Evolutionary conservation across 306 rosid species (phyloP).

Genomic region (Malus asiatica): DNA sequence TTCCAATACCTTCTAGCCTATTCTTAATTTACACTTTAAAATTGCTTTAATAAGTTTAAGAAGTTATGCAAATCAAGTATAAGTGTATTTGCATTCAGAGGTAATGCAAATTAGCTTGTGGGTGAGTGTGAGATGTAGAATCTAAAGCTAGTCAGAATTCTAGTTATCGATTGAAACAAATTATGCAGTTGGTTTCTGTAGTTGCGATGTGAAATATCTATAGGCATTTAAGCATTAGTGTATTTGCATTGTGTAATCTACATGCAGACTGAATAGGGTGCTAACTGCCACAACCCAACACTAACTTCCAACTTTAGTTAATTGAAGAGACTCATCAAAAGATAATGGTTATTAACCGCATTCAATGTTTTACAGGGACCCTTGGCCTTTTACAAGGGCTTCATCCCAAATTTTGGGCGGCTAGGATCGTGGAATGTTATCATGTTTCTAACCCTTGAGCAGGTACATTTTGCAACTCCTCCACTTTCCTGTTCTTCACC

Average conservation of each 20-base stretch:
- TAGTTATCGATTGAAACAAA: background rate
- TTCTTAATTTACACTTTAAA: background rate
- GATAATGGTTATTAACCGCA: background rate
- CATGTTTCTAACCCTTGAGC: conserved; percentile 94
- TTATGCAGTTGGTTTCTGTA: background rate
- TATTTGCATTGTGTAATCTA: background rate
- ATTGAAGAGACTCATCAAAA: background rate
- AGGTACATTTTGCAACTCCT: conserved; percentile 43
- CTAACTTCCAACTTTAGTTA: background rate
- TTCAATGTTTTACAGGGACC: conserved; percentile 70
- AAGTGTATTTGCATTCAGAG: background rate
- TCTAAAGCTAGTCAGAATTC: background rate
- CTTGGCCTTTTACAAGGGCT: conserved; percentile 87
- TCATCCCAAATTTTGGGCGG: conserved; percentile 87
- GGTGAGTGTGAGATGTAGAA: background rate
- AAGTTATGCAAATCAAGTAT: background rate
- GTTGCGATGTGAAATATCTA: background rate
- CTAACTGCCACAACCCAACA: too few species aligned
- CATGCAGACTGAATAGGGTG: background rate
- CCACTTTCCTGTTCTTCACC: background rate
- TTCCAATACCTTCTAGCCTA: background rate
- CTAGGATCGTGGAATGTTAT: conserved; percentile 98
- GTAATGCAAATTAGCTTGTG: too few species aligned
- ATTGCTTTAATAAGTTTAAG: background rate
- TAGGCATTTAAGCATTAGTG: background rate